Percentiles rank a stretch among this genome's conserved stretches.
phyloP scores from a whole-genome alignment of 1,284 basidiomycete genomes.

The Stereum hirsutum region DNA sequence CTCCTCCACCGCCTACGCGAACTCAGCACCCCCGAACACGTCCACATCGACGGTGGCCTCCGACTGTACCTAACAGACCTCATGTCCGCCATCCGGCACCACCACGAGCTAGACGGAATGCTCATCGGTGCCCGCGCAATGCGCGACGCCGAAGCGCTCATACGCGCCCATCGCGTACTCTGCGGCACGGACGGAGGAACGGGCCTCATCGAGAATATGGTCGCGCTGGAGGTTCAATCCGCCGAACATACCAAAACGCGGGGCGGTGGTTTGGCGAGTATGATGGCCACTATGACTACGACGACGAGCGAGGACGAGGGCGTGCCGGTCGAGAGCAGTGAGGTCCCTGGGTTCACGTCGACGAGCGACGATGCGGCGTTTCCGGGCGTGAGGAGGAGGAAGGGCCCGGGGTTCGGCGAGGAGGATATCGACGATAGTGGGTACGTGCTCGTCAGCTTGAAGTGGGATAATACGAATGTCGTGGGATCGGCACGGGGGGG shows the following conservation, averaged over 20 bases:
- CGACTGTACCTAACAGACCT: constrained; percentile 62
- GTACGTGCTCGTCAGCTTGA: constrained; percentile 4
- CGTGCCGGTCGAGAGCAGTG: not conserved
- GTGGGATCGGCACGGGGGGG: no score
- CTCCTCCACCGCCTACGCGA: constrained; percentile 17
- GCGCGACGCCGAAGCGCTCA: constrained; percentile 50
- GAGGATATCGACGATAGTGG: constrained; percentile 4
- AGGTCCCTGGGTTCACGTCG: no score
- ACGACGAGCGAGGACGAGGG: not conserved
- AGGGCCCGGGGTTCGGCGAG: not conserved
- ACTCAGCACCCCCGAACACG: constrained; percentile 27
- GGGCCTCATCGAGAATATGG: constrained; percentile 29
- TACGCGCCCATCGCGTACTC: constrained; percentile 55
- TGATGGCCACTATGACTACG: not conserved
- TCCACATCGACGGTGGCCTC: constrained; percentile 37
- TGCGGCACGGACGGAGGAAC: constrained; percentile 44
- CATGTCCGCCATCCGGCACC: constrained; percentile 63
- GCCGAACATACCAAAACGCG: not conserved
- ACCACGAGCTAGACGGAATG: constrained; percentile 58
- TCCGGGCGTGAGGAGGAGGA: not conserved
- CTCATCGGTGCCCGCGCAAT: constrained; percentile 51
- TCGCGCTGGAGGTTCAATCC: constrained; percentile 1
- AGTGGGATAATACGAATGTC: constrained; percentile 4
- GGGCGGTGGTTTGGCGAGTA: constrained; percentile 1
- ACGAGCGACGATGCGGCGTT: not conserved